Evolutionary conservation across 2,329 filamentous ascomycete genomes (phyloP).

Genomic region (Helminthosporium solani): DNA sequence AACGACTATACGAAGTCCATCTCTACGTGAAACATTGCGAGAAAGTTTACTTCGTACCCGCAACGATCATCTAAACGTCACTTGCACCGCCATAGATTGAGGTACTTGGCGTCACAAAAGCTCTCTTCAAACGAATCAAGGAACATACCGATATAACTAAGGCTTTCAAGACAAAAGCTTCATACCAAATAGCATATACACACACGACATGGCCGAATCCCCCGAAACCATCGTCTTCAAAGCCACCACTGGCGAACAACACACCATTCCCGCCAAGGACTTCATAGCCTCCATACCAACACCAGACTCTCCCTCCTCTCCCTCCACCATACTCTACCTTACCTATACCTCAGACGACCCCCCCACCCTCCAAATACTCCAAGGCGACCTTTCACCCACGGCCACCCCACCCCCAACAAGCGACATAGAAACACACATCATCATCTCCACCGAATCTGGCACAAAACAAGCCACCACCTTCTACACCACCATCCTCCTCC

Average conservation of each 20-base stretch:
- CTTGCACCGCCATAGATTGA: no score
- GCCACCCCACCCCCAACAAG: conserved; percentile 5
- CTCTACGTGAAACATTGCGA: no score
- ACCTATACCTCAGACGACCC: conserved; percentile 9
- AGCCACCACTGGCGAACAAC: conserved; percentile 10
- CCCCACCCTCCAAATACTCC: conserved; percentile 18
- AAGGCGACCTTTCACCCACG: conserved; percentile 16
- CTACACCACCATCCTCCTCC: conserved; percentile 41
- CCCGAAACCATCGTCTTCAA: conserved; percentile 10
- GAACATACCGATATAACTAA: no score
- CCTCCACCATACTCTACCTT: conserved; percentile 16
- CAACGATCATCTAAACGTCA: no score
- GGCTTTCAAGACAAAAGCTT: background rate
- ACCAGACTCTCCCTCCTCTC: background rate
- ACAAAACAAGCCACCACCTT: conserved; percentile 44
- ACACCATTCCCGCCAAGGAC: conserved; percentile 11
- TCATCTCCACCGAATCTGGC: conserved; percentile 50
- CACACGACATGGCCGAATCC: conserved; percentile 7
- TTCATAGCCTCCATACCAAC: conserved; percentile 13
- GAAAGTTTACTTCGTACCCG: no score
- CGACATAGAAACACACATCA: conserved; percentile 41
- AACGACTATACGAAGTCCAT: no score
- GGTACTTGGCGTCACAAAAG: no score
- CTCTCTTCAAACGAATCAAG: no score
- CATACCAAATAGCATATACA: background rate